phyloP scores from a whole-genome alignment of 139 green algal genomes.

The Chlorella vulgaris region DNA sequence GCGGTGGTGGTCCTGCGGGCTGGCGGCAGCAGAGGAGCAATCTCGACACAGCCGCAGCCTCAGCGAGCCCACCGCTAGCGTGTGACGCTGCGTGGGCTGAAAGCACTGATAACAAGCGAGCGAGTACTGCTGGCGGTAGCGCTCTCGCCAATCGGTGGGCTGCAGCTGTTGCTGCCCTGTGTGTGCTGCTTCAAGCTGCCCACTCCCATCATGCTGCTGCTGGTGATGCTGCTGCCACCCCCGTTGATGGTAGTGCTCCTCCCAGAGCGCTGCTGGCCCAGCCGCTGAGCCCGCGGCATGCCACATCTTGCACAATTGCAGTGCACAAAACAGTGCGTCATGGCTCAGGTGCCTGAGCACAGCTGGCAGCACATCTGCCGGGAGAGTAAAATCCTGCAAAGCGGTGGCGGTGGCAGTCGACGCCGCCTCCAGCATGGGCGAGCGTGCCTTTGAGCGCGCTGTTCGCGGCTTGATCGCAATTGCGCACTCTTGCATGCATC shows the following conservation, averaged over 20 bases:
- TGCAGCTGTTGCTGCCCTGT: neutral
- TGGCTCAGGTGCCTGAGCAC: slow-evolving; percentile 9
- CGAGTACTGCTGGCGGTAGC: slow-evolving; percentile 16
- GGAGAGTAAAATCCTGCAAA: neutral
- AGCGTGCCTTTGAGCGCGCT: too few species aligned
- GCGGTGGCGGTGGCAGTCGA: too few species aligned
- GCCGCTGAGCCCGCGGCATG: neutral
- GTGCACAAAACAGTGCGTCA: slow-evolving; percentile 16
- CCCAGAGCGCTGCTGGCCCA: neutral
- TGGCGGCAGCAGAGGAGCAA: slow-evolving; percentile 6
- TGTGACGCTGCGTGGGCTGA: neutral
- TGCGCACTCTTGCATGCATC: too few species aligned
- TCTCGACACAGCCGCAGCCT: slow-evolving; percentile 17
- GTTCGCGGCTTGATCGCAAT: too few species aligned
- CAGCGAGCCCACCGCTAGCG: neutral
- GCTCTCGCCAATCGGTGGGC: neutral
- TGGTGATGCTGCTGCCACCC: neutral
- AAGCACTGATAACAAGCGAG: slow-evolving; percentile 32
- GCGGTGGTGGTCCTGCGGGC: slow-evolving; percentile 9
- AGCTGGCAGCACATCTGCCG: neutral
- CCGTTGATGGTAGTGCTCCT: neutral
- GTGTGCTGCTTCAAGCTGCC: neutral
- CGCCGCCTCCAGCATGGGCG: too few species aligned
- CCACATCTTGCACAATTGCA: slow-evolving; percentile 12
- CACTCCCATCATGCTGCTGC: neutral